These are phyloP conservation scores for Arachis hypogaea DNA, from an alignment of 306 rosid species.

Conservation along the genomic window DNA sequence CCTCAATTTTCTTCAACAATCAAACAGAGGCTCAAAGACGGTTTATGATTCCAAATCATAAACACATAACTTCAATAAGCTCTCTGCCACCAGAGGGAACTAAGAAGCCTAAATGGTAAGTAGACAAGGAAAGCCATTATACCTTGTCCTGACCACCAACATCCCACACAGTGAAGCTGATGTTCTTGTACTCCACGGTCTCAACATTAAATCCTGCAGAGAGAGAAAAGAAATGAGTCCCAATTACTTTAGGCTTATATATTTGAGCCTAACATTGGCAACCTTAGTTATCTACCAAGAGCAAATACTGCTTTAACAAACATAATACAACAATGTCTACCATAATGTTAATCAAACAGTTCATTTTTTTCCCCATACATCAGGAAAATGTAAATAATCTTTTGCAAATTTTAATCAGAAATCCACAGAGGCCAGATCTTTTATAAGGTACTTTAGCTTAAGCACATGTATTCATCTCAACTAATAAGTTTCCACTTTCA, in stretches of 20 bases:
- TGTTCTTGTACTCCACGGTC: conserved; percentile 97
- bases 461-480: too few relatives aligned
- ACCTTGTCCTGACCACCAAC: conserved; percentile 99
- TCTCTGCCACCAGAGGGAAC: conserved; percentile 20
- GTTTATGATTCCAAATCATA: conserved; percentile 8
- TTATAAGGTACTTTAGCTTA: not conserved
- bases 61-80: conserved; percentile 23
- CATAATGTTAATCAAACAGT: not conserved
- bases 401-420: not conserved
- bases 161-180: conserved; percentile 99
- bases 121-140: conserved; percentile 13
- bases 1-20: not conserved
- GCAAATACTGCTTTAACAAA: conserved; percentile 13
- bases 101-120: conserved; percentile 21
- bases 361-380: not conserved
- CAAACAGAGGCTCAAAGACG: conserved; percentile 5
- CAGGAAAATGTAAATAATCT: not conserved
- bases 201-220: conserved; percentile 92
- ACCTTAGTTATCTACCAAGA: not conserved
- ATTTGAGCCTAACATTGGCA: not conserved
- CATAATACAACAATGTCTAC: not conserved
- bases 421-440: not conserved
- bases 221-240: not conserved
- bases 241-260: not conserved
- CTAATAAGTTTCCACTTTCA: too few relatives aligned